Base-by-base conservation (phyloP, 495 filamentous ascomycete genomes). In the Aspergillus biplanus region DNA sequence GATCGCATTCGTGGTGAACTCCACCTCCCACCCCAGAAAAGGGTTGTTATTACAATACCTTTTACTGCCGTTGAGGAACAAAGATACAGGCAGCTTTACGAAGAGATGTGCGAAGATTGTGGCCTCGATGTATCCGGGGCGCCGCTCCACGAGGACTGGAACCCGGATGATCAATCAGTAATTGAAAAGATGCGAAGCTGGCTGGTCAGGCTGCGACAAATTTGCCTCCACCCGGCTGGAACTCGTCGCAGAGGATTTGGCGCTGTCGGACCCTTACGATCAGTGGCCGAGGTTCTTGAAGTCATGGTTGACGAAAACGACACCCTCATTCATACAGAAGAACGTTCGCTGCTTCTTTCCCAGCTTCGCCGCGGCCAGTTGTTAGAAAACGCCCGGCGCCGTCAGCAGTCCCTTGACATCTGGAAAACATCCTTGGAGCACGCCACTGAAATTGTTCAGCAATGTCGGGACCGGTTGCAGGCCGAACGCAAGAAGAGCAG, bases 61-160 rank as follows among this genome's bases (percentile, higher is more conserved):
- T 97, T 97, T 68, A 92, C 87, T 2, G 83, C 90, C 1, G 82
- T 97, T 16, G 95, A 99, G 69, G 90, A 97, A 66, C 90, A 97
- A 68, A 85, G 92, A 59, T 99, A 99, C 68, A 76, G 80, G 16
- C 82, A 85, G 42, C 69, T 93, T 2, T 92, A 91, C 59, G 80
- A 86, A 35, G 75, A 91, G 69, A 92, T 97, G 84, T 88, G 86
- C 47, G 79, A 83, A 7, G 83, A 85, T 0, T 88, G 85, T 62
- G 88, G 88, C 2, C 70, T 97, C 8, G 83, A 89, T 66, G 61
- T 71, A 11, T 75, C 85, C 9, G 93, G 94, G 0, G 78, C 77
- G 9, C 90, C 92, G 3, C 52, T 85, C 3, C 61, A 52, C 3
- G 83, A 79, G 12, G 78, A 84, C 13, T 93, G 88, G 90, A 76